Evolutionary conservation across 371 early-diverging fungal genomes (phyloP).

Genomic region (Rhizopus sp.): DNA sequence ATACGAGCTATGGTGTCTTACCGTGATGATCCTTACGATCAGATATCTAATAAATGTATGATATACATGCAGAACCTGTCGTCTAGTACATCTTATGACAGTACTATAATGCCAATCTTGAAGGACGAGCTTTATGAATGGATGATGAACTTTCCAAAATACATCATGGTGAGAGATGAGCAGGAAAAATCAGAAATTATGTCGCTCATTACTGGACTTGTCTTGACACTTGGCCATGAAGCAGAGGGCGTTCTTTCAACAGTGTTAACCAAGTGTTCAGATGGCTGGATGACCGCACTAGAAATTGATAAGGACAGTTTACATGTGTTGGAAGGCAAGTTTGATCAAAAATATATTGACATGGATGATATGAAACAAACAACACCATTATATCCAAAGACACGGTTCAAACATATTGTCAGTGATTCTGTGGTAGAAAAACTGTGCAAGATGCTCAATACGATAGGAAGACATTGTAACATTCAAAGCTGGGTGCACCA

Average conservation of each 20-base stretch:
- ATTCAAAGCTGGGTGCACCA: slow-evolving; percentile 43
- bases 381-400: slow-evolving; percentile 41
- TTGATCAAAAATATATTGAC: slow-evolving; percentile 22
- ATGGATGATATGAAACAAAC: slow-evolving; percentile 4
- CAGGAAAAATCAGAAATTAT: slow-evolving; percentile 43
- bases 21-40: slow-evolving; percentile 45
- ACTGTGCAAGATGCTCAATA: slow-evolving; percentile 42
- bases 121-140: slow-evolving; percentile 47
- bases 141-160: slow-evolving; percentile 44
- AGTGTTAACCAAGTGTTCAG: slow-evolving; percentile 30
- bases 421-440: slow-evolving; percentile 34
- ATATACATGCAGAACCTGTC: slow-evolving; percentile 27
- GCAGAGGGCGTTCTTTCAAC: slow-evolving; percentile 38
- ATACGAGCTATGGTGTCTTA: slow-evolving; percentile 50
- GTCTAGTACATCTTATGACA: slow-evolving; percentile 12
- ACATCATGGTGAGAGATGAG: slow-evolving; percentile 48
- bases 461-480: slow-evolving; percentile 50
- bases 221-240: slow-evolving; percentile 39
- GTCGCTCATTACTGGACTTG: slow-evolving; percentile 42
- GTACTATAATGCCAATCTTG: slow-evolving; percentile 34
- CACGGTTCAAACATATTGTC: slow-evolving; percentile 47
- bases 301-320: slow-evolving; percentile 46
- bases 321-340: slow-evolving; percentile 43
- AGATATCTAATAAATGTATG: slow-evolving; percentile 35
- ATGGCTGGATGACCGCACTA: slow-evolving; percentile 48